phyloP scores from a whole-genome alignment of 306 rosid species.

The Cajanus cajan region DNA sequence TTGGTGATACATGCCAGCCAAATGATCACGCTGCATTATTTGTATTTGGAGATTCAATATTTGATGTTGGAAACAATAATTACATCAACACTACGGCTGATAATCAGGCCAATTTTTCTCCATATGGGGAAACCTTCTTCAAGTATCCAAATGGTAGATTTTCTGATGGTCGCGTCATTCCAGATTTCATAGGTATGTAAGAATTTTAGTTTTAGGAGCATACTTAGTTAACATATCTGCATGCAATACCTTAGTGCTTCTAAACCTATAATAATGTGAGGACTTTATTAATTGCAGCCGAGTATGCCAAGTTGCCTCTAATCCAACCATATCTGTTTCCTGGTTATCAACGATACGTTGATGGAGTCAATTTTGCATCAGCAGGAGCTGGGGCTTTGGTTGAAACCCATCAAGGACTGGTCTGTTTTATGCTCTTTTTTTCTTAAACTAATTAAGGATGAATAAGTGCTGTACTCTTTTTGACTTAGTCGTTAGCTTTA shows the following conservation, averaged over 20 bases:
- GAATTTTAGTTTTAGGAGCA: not conserved
- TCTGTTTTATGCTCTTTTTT: too few relatives aligned
- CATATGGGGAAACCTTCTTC: constrained; percentile 57
- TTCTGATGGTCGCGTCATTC: constrained; percentile 46
- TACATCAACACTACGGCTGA: constrained; percentile 30
- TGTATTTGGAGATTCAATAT: constrained; percentile 60
- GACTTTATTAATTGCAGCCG: constrained; percentile 39
- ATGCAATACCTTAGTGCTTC: not conserved
- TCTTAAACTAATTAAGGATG: not conserved
- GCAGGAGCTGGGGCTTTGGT: constrained; percentile 65
- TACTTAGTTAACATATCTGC: not conserved
- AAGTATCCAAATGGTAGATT: constrained; percentile 47
- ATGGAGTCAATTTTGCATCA: constrained; percentile 70
- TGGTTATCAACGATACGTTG: constrained; percentile 16
- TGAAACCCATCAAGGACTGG: constrained; percentile 47
- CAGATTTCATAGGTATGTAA: constrained; percentile 44
- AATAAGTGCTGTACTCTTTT: not conserved
- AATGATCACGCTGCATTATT: constrained; percentile 35
- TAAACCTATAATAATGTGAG: not conserved
- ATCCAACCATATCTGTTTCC: constrained; percentile 51
- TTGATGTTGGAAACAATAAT: constrained; percentile 59
- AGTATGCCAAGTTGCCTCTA: constrained; percentile 50
- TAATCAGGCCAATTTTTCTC: constrained; percentile 33
- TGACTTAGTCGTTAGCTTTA: not conserved
- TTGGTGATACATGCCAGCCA: constrained; percentile 9